Conservation (phyloP, 306 rosid genomes). For the Abrus pulchellus region DNA sequence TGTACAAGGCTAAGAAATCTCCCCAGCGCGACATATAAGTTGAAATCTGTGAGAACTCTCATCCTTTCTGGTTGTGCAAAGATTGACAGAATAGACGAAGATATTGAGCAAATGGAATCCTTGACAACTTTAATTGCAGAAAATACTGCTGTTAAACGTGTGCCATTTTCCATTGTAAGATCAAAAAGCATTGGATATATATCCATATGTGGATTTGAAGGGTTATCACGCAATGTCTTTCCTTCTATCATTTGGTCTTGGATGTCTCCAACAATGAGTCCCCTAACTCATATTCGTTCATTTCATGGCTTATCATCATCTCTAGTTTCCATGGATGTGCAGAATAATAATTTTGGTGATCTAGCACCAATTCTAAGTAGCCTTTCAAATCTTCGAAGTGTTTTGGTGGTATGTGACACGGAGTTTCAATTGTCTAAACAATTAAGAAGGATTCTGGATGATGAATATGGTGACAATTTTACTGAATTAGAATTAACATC, state of each 20-base stretch:
- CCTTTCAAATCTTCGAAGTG: slow-evolving; percentile 20
- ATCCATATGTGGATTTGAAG: slow-evolving; percentile 54
- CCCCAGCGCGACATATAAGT: background rate
- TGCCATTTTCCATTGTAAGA: slow-evolving; percentile 42
- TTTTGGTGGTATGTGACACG: slow-evolving; percentile 23
- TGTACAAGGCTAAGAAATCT: slow-evolving; percentile 4
- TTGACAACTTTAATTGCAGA: slow-evolving; percentile 47
- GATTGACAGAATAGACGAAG: slow-evolving; percentile 43
- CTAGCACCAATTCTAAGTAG: slow-evolving; percentile 4
- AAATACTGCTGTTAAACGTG: slow-evolving; percentile 35
- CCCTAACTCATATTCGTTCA: background rate
- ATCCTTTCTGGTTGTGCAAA: slow-evolving; percentile 53
- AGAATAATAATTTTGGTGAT: background rate
- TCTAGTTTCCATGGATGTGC: background rate
- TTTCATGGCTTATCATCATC: background rate
- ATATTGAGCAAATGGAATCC: slow-evolving; percentile 52
- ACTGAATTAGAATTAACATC: background rate
- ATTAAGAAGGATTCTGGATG: background rate
- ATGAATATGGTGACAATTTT: background rate
- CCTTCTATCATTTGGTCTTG: slow-evolving; percentile 52
- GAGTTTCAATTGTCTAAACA: background rate
- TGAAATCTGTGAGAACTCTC: slow-evolving; percentile 52
- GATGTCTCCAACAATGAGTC: slow-evolving; percentile 39
- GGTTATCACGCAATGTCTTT: slow-evolving; percentile 33
- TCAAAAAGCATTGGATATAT: slow-evolving; percentile 43